Conservation (phyloP, 1,284 basidiomycete genomes). For the Puccinia hordei region DNA sequence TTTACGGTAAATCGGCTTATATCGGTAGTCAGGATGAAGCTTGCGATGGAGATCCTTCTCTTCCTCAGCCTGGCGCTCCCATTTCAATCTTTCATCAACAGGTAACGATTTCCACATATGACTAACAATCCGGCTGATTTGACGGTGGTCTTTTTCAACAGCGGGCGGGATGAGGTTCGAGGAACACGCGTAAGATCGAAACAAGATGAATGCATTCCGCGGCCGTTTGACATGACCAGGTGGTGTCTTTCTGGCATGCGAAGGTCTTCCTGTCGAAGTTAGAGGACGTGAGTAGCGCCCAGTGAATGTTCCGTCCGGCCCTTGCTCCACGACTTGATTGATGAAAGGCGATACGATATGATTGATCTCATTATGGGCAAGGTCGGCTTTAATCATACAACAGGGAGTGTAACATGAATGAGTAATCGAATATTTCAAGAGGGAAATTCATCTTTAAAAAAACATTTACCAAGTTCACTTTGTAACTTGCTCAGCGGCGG, state of each 20-base stretch:
- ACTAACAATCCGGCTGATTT: slow-evolving; percentile 57
- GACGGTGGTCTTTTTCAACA: slow-evolving; percentile 55
- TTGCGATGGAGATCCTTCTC: slow-evolving; percentile 56
- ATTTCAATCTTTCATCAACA: slow-evolving; percentile 55
- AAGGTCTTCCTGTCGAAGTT: slow-evolving; percentile 49
- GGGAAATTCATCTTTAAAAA: neutral
- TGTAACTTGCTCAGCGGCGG: slow-evolving; percentile 17
- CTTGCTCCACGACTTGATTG: slow-evolving; percentile 46
- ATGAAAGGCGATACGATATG: slow-evolving; percentile 49
- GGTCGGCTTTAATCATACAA: neutral
- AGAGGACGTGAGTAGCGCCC: slow-evolving; percentile 48
- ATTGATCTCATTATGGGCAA: neutral
- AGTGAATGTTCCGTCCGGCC: slow-evolving; percentile 41
- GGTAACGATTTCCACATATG: slow-evolving; percentile 56
- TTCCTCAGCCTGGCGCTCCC: slow-evolving; percentile 55
- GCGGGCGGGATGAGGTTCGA: slow-evolving; percentile 48
- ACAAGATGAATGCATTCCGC: slow-evolving; percentile 49
- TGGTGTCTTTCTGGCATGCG: slow-evolving; percentile 49
- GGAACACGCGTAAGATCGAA: slow-evolving; percentile 47
- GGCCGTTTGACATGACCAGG: slow-evolving; percentile 50
- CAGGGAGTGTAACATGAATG: neutral
- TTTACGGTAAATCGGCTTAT: slow-evolving; percentile 55
- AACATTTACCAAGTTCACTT: slow-evolving; percentile 4
- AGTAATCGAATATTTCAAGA: neutral
- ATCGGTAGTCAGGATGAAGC: slow-evolving; percentile 57